Conservation (phyloP, 805 yeast genomes). For the Hanseniaspora pseudoguilliermondii region DNA sequence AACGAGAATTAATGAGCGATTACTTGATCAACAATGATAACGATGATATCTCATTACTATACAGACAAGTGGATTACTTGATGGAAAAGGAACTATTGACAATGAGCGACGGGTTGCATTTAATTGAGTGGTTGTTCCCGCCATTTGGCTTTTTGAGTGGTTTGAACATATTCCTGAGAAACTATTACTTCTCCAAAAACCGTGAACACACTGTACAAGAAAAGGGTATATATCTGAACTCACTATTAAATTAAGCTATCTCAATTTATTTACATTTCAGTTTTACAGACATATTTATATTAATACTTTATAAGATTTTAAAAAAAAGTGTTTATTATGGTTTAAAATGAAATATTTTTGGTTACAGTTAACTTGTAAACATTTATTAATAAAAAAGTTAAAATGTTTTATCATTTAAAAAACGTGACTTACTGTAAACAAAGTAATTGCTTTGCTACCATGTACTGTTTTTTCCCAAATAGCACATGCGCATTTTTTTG, state of each 20-base stretch:
- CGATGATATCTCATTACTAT: slow-evolving; percentile 32
- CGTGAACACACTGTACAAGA: neutral
- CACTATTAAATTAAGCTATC: neutral
- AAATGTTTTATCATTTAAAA: no score
- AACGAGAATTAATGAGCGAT: slow-evolving; percentile 45
- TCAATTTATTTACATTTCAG: neutral
- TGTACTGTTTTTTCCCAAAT: no score
- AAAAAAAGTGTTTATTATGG: no score
- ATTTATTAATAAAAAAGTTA: no score
- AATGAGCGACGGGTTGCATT: slow-evolving; percentile 28
- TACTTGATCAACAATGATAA: slow-evolving; percentile 52
- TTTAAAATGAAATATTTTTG: no score
- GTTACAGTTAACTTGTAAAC: no score
- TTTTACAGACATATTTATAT: no score
- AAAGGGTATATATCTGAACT: neutral
- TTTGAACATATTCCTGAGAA: slow-evolving; percentile 21
- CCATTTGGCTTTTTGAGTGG: slow-evolving; percentile 30
- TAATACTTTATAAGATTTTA: no score
- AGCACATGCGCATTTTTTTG: no score
- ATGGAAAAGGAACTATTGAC: slow-evolving; percentile 24
- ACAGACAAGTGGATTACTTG: slow-evolving; percentile 32
- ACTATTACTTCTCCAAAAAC: slow-evolving; percentile 12
- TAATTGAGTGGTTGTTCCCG: slow-evolving; percentile 30
- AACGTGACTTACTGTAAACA: no score
- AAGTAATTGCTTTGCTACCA: no score